Base-by-base conservation (phyloP, 495 filamentous ascomycete genomes). In the Aspergillus indologenus region DNA sequence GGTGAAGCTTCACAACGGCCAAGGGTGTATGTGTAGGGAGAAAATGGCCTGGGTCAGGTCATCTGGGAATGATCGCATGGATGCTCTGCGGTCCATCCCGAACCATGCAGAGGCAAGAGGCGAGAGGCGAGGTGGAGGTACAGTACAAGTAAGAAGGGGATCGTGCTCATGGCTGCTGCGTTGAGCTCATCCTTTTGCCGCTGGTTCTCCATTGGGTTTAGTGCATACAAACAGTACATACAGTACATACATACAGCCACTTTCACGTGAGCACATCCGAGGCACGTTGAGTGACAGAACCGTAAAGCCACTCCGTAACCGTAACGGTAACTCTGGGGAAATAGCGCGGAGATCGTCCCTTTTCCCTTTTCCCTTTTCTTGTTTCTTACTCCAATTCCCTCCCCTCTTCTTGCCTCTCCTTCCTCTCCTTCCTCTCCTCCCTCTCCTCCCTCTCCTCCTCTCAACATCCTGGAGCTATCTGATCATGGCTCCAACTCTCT, bases 261-360 rank as follows among this genome's bases (percentile, higher is more conserved):
- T 14, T 12, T 45, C 63, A 65, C 59, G 63, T 65, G 63, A 65
- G 24, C 7, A 6, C 47, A 42, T 49, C 54, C 54, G 58, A 50
- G 34, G 58, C n/a, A n/a, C n/a, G n/a, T n/a, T n/a, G n/a, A n/a
- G n/a, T n/a, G n/a, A n/a, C n/a, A n/a, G n/a, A n/a, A n/a, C n/a
- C n/a, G n/a, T n/a, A n/a, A n/a, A n/a, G n/a, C n/a, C n/a, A n/a
- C n/a, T n/a, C n/a, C n/a, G n/a, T n/a, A n/a, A n/a, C n/a, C n/a
- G n/a, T n/a, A n/a, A n/a, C 26, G 4, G 26, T 9, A 40, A 52
- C 53, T 60, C 61, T 60, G 61, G 53, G 71, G 66, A 54, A 72
- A 71, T 9, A 60, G 56, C 58, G 70, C 66, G 65, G 57, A 53
- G 66, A 70, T 70, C 67, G 47, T 19, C 47, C 48, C 45, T 57